Base-by-base conservation (phyloP, 495 filamentous ascomycete genomes). In the Aspergillus haitiensis region DNA sequence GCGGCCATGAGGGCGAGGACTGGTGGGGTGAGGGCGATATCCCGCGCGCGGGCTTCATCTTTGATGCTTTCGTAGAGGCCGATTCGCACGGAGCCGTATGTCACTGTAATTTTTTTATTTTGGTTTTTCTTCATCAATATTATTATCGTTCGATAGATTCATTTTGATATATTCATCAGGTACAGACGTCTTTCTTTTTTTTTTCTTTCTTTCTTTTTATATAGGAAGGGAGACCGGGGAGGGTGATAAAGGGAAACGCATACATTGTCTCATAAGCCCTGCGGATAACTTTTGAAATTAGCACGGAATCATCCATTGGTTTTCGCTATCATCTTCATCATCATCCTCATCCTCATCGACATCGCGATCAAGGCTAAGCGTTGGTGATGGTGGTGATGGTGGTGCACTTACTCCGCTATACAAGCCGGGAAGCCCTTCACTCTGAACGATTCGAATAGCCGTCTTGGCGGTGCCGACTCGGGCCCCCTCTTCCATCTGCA, bases 1-100 rank as follows among this genome's bases (percentile, higher is more conserved):
- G 84, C 85, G 35, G 92, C 86, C 71, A 94, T 85, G 52, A 79
- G 81, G 54, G 93, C 81, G 1, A 96, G 83, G 7, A 81, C 73
- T 0, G 82, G 78, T 33, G 92, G 79, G 0, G 84, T 84, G 5
- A 74, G 68, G 32, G 79, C 70, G 7, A 68, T 72, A 11, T 67
- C 62, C 18, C 76, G 66, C 18, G 77, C 77, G n/a, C 78, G 79
- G 56, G 86, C 76, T 27, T 75, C 75, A 12, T 82, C 71, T 73
- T 96, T 96, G 45, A 95, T 77, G 62, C 89, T 85, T 69, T 93
- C 91, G 75, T 78, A 78, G 49, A 75, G 59, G 37, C 71, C 75
- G 52, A 78, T 76, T 32, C 75, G 74, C 44, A 72, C 70, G 13
- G 75, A 71, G 49, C 72, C 72, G 59, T 78, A 78, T 51, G 74